Conservation (phyloP, 345 rosid genomes). For the Citropsis articulata region DNA sequence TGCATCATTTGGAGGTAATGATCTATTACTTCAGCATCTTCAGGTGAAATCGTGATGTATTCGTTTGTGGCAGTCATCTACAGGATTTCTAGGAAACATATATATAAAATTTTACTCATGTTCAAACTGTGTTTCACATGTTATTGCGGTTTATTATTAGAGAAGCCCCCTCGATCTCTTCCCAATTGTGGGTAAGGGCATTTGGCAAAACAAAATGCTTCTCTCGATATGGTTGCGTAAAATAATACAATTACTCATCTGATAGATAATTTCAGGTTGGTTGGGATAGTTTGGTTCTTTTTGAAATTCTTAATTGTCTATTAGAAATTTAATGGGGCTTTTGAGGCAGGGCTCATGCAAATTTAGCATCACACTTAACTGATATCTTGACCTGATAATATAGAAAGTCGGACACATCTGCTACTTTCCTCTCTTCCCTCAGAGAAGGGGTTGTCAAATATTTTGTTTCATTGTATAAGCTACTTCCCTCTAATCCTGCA, state of each 20-base stretch:
- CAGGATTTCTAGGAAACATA: not conserved
- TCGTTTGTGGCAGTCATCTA: not conserved
- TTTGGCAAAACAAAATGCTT: not conserved
- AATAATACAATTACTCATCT: not conserved
- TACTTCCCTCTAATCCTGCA: not conserved
- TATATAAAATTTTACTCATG: not conserved
- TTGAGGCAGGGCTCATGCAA: not conserved
- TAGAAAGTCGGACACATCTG: not conserved
- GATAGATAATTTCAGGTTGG: not conserved
- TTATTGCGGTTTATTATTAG: not conserved
- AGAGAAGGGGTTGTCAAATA: not conserved
- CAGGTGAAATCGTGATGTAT: not conserved
- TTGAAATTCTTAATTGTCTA: not conserved
- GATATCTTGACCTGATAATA: not conserved
- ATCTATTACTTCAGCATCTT: conserved; percentile 9
- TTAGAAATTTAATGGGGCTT: not conserved
- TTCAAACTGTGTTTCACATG: not conserved
- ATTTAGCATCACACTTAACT: not conserved
- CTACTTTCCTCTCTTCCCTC: not conserved
- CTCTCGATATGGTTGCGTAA: not conserved
- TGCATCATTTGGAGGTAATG: conserved; percentile 97
- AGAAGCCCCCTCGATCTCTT: not conserved
- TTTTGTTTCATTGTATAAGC: not conserved
- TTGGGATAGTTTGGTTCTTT: not conserved
- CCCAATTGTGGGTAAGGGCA: not conserved